Evolutionary conservation across 2,329 filamentous ascomycete species (phyloP).

Genomic region (Trichoderma koningiopsis): DNA sequence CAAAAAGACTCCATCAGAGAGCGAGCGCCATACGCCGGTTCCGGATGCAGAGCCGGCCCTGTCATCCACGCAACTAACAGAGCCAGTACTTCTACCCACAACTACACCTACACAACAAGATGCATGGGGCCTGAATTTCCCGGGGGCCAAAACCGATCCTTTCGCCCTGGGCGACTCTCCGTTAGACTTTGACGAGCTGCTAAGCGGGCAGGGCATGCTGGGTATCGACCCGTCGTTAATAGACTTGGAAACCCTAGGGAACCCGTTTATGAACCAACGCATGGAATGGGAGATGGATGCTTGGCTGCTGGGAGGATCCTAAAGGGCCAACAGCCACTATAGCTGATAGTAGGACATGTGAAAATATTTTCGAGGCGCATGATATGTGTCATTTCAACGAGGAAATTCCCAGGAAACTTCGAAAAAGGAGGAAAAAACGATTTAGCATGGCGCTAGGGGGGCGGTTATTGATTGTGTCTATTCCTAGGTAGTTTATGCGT

Average conservation of each 20-base stretch:
- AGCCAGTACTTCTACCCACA: neutral
- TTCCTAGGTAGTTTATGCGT: neutral
- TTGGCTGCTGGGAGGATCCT: conserved; percentile 12
- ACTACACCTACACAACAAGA: conserved; percentile 1
- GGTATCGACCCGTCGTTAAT: neutral
- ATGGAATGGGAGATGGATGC: conserved; percentile 24
- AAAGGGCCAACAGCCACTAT: neutral
- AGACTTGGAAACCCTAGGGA: neutral
- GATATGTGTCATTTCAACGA: neutral
- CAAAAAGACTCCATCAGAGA: neutral
- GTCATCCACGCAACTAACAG: neutral
- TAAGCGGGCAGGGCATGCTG: conserved; percentile 1
- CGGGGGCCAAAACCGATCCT: neutral
- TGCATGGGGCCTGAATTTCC: neutral
- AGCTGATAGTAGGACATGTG: neutral
- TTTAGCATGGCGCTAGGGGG: conserved; percentile 1
- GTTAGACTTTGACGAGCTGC: conserved; percentile 5
- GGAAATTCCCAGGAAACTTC: neutral
- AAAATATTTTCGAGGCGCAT: neutral
- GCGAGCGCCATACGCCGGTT: neutral
- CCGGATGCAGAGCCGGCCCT: neutral
- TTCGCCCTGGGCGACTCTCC: neutral
- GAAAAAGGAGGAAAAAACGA: neutral
- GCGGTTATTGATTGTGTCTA: neutral
- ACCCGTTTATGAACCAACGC: conserved; percentile 4